Conservation (phyloP, 1,284 basidiomycete genomes). For the Cronartium ribicola region DNA sequence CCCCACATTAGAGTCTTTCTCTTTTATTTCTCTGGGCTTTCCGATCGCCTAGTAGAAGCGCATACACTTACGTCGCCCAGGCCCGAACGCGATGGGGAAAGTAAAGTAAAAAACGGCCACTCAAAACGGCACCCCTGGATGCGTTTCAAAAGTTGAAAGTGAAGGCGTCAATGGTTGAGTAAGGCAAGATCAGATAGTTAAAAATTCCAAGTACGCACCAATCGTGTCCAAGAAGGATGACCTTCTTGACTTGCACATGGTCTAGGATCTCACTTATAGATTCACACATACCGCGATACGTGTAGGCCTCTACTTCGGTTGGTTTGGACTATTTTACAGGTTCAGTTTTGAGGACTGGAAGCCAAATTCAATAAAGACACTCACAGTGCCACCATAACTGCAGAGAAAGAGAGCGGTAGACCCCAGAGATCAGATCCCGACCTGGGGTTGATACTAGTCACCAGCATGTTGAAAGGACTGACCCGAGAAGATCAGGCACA, state of each 20-base stretch:
- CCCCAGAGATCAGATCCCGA: not conserved
- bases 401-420: not conserved
- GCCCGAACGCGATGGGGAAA: conserved; percentile 12
- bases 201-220: conserved; percentile 8
- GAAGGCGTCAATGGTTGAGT: not conserved
- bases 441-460: not conserved
- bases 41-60: not conserved
- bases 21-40: not conserved
- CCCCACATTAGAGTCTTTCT: not conserved
- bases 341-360: not conserved
- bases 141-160: not conserved
- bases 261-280: conserved; percentile 18
- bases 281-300: conserved; percentile 11
- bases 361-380: not conserved
- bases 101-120: conserved; percentile 23
- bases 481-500: conserved; percentile 34
- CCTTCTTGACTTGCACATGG: conserved; percentile 11
- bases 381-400: conserved; percentile 34
- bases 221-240: conserved; percentile 32
- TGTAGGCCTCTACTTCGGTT: conserved; percentile 16
- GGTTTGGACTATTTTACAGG: conserved; percentile 17
- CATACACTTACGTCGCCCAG: conserved; percentile 28
- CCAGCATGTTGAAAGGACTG: not conserved
- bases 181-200: not conserved
- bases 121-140: conserved; percentile 16